A percentile compares a stretch with the other conserved stretches of the same genome.
Evolutionary conservation across 2,329 filamentous ascomycete species (phyloP).

Genomic region (Phialophora macrospora): DNA sequence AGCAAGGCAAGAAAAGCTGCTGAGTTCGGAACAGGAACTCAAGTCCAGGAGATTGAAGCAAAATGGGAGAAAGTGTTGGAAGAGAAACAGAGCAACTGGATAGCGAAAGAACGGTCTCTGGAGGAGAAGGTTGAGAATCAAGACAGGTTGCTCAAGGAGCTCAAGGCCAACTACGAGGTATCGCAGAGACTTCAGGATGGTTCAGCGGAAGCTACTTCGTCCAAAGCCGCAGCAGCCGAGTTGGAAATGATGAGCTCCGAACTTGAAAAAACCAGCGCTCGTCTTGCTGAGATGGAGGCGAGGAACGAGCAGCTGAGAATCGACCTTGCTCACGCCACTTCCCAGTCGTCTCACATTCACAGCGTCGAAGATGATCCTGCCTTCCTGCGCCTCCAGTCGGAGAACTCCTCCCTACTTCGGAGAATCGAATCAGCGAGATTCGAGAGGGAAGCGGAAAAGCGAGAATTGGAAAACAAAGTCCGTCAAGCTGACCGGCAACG

Average conservation of each 20-base stretch:
- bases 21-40: constrained; percentile 75
- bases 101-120: constrained; percentile 84
- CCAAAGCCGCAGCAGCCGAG: constrained; percentile 80
- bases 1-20: constrained; percentile 72
- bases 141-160: constrained; percentile 86
- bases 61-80: constrained; percentile 89
- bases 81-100: constrained; percentile 97
- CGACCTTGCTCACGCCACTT: constrained; percentile 87
- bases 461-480: constrained; percentile 74
- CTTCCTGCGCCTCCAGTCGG: constrained; percentile 85
- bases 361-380: constrained; percentile 81
- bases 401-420: constrained; percentile 88
- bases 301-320: constrained; percentile 91
- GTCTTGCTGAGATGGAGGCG: constrained; percentile 88
- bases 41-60: constrained; percentile 85
- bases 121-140: constrained; percentile 96
- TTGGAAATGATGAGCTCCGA: constrained; percentile 92
- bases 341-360: constrained; percentile 66
- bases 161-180: constrained; percentile 97
- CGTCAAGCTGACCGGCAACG: constrained; percentile 81
- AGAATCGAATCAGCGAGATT: constrained; percentile 83
- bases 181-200: constrained; percentile 81
- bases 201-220: constrained; percentile 60
- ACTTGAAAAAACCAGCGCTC: constrained; percentile 82
- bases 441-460: constrained; percentile 80